Evolutionary conservation across 495 filamentous ascomycete genomes (phyloP).

Genomic region (Letharia columbiana): DNA sequence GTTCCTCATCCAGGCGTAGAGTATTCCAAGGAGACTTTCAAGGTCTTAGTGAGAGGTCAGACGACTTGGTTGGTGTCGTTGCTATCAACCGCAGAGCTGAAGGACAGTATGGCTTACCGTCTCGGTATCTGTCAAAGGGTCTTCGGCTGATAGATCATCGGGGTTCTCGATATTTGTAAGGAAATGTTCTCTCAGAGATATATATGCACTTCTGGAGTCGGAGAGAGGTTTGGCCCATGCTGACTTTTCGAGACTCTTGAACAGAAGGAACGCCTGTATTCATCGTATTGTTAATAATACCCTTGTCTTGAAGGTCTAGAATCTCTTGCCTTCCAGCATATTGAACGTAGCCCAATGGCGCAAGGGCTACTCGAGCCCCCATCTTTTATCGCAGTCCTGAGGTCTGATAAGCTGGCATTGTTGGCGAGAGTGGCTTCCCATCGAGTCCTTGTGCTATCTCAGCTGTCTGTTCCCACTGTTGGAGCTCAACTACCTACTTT

Average conservation of each 20-base stretch:
- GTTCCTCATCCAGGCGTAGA: conserved; percentile 70
- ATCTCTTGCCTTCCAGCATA: conserved; percentile 79
- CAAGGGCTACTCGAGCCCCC: conserved; percentile 52
- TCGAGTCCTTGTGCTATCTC: conserved; percentile 29
- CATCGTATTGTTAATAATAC: conserved; percentile 13
- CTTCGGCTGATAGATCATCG: conserved; percentile 62
- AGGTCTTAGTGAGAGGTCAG: conserved; percentile 38
- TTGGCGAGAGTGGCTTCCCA: conserved; percentile 60
- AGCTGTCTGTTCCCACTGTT: neutral
- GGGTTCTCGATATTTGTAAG: conserved; percentile 73
- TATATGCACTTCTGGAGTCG: conserved; percentile 66
- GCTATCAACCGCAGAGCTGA: conserved; percentile 15
- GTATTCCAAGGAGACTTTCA: conserved; percentile 81
- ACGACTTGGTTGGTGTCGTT: conserved; percentile 20
- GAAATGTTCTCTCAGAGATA: conserved; percentile 61
- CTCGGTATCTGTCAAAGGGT: conserved; percentile 81
- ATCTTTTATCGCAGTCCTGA: conserved; percentile 55
- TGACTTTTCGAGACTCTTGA: conserved; percentile 54
- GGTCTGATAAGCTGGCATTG: conserved; percentile 50
- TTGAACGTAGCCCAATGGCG: conserved; percentile 65
- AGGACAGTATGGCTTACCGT: conserved; percentile 47
- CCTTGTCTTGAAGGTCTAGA: neutral
- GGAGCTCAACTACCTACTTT: conserved; percentile 4
- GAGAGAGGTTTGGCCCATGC: conserved; percentile 60
- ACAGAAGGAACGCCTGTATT: conserved; percentile 68